Evolutionary conservation across 2,329 filamentous ascomycete species (phyloP), one percentile per base, ranked within the genome.

Genomic region (Beauveria asiatica): DNA sequence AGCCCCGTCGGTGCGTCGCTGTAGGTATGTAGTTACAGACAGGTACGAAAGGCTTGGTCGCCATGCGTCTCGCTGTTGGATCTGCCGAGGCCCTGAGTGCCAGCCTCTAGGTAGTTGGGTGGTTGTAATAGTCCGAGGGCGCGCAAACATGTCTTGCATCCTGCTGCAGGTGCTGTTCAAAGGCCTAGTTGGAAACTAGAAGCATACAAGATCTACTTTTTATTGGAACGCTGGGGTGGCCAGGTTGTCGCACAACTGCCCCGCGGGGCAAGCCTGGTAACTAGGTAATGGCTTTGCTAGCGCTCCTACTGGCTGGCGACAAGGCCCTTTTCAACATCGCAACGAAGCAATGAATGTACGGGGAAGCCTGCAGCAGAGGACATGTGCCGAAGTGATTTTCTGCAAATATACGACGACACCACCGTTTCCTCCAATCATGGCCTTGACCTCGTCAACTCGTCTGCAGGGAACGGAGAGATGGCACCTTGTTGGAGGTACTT

Each of bases 1-100:
- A 42, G 49, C 30, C 52, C 56, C 48, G 56, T 52, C 56, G 56
- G 56, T 51, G 56, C 25, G 56, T 57, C n/a, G n/a, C n/a, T n/a
- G n/a, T n/a, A n/a, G n/a, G n/a, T n/a, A n/a, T n/a, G n/a, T n/a
- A n/a, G 33, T 13, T 16, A 37, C 33, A 37, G 33, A 37, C 6
- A 6, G 0, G 33, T 46, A 13, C 11, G 33, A 5, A 37, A 45
- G 30, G 13, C 30, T 39, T 17, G 30, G 50, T 23, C 8, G 13
- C 37, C 37, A 44, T 44, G 33, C 37, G 23, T 19, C 41, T 56
- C 53, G 53, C 41, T 46, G 41, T 17, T 46, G 53, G 17, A 39
- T 46, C 44, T 56, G 27, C 54, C 54, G 54, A 48, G 54, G 54
- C 44, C 25, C 17, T 33, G 30, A 11, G 30, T 33, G 30, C 30